Base-by-base conservation (phyloP, 2,329 filamentous ascomycete genomes). In the Arthrinium puccinioides region DNA sequence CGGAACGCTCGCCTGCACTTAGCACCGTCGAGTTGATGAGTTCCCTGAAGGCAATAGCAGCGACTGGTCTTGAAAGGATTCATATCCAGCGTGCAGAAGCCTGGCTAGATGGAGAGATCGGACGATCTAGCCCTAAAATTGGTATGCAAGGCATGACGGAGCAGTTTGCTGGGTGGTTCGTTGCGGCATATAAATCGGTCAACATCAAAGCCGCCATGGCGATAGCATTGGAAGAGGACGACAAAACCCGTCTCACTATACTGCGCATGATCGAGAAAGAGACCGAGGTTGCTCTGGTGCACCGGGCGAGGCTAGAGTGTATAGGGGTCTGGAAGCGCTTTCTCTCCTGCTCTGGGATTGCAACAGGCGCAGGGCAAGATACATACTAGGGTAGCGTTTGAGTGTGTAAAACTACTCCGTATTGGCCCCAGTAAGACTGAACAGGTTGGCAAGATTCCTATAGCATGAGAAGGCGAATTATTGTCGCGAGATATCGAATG, bases 281-380 rank as follows among this genome's bases (percentile, higher is more conserved):
- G 8, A 15, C 35, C 2, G 28, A 34, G 14, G 24, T 18, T 9
- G 21, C 24, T 4, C 9, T 13, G 3, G 19, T 29, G n/a, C 38
- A 38, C 21, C 31, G 32, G 5, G 39, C 39, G 5, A 29, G 39
- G 21, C 20, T 38, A 2, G 39, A 35, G n/a, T 21, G 20, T n/a
- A 18, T 38, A n/a, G 39, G 35, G 2, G 13, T 30, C 13, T 38
- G 36, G 21, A 9, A 21, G 3, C 19, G 21, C 7, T 35, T 33
- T 10, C 5, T 41, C 3, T 35, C 23, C 16, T 15, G 32, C 6
- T 16, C 35, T 2, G 35, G 39, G 9, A 35, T 41, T 16, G 20
- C 14, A 16, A 2, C n/a, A 4, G 6, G 18, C 9, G 5, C n/a
- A 15, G 14, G n/a, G 2, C 4, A 4, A 16, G n/a, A 16, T 20